Conservation (phyloP, 257 asterid genomes). For the Plectranthus barbatus region DNA sequence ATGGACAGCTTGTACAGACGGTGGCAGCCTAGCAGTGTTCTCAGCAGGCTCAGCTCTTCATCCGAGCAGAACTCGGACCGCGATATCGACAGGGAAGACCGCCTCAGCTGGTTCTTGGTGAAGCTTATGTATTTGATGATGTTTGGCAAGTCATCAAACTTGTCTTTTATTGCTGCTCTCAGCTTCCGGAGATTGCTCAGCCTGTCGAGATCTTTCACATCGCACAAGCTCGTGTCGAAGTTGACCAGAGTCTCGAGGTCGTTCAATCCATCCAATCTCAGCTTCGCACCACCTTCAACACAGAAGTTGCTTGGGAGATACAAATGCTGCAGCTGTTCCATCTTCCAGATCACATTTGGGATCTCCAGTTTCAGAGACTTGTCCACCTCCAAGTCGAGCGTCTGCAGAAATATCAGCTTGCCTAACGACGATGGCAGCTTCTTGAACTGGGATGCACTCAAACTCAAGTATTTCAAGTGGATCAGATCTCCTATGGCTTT, state of each 20-base stretch:
- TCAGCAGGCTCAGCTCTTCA: slow-evolving; percentile 15
- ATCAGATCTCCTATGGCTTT: slow-evolving; percentile 15
- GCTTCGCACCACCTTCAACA: slow-evolving; percentile 14
- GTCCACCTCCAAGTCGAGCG: slow-evolving; percentile 30
- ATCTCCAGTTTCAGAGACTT: background rate
- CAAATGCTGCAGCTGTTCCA: slow-evolving; percentile 25
- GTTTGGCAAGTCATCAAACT: slow-evolving; percentile 20
- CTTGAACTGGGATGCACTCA: slow-evolving; percentile 27
- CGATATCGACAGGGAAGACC: slow-evolving; percentile 26
- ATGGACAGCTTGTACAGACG: slow-evolving; percentile 23
- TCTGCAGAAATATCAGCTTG: slow-evolving; percentile 20
- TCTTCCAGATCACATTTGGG: slow-evolving; percentile 30
- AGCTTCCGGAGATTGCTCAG: slow-evolving; percentile 31
- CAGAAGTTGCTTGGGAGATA: slow-evolving; percentile 30
- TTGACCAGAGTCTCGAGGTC: slow-evolving; percentile 32
- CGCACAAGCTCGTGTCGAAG: slow-evolving; percentile 31
- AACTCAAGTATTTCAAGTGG: slow-evolving; percentile 30
- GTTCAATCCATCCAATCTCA: slow-evolving; percentile 21
- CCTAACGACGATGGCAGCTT: slow-evolving; percentile 34
- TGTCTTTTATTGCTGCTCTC: slow-evolving; percentile 21
- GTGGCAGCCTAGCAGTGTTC: slow-evolving; percentile 21
- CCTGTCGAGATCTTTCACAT: slow-evolving; percentile 31
- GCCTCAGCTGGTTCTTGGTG: slow-evolving; percentile 21
- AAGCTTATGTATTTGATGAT: slow-evolving; percentile 35
- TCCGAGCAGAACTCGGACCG: slow-evolving; percentile 24